Evolutionary conservation across 768 basidiomycete species (phyloP).

Genomic region (Podaxis sp.): DNA sequence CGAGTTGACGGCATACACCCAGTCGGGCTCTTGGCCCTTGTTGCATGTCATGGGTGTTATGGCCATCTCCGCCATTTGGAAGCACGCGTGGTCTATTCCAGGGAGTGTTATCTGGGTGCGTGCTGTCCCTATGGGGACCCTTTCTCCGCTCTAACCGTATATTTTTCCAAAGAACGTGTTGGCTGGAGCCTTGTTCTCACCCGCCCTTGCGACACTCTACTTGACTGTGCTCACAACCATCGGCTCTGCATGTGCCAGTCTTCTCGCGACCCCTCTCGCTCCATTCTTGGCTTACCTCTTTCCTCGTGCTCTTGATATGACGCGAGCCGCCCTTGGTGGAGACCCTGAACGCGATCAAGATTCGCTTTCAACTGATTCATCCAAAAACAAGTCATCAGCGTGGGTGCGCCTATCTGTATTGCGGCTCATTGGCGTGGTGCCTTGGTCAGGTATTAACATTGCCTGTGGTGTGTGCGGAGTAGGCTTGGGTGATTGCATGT

Average conservation of each 20-base stretch:
- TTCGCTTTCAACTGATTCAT: conserved; percentile 24
- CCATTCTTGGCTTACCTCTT: conserved; percentile 79
- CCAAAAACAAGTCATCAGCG: conserved; percentile 36
- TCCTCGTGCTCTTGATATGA: conserved; percentile 81
- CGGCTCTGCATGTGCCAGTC: conserved; percentile 79
- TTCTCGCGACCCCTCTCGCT: conserved; percentile 78
- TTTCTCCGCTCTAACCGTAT: conserved; percentile 11
- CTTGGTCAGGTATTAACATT: conserved; percentile 97
- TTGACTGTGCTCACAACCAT: conserved; percentile 83
- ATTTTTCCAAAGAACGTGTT: conserved; percentile 68
- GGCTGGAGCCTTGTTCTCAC: conserved; percentile 82
- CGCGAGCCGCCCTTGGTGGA: conserved; percentile 74
- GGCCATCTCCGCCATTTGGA: conserved; percentile 85
- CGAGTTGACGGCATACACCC: conserved; percentile 75
- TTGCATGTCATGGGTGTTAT: conserved; percentile 82
- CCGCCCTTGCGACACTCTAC: conserved; percentile 74
- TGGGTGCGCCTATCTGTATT: conserved; percentile 90
- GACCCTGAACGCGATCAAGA: conserved; percentile 43
- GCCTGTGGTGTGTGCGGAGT: conserved; percentile 93
- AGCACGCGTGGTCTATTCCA: conserved; percentile 96
- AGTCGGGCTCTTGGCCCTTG: conserved; percentile 57
- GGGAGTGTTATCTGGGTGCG: conserved; percentile 89
- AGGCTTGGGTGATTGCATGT: conserved; percentile 63
- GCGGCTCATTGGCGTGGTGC: conserved; percentile 88
- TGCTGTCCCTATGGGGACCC: conserved; percentile 17